Conservation (phyloP, 768 basidiomycete genomes). For the Boletus subcaerulescens region DNA sequence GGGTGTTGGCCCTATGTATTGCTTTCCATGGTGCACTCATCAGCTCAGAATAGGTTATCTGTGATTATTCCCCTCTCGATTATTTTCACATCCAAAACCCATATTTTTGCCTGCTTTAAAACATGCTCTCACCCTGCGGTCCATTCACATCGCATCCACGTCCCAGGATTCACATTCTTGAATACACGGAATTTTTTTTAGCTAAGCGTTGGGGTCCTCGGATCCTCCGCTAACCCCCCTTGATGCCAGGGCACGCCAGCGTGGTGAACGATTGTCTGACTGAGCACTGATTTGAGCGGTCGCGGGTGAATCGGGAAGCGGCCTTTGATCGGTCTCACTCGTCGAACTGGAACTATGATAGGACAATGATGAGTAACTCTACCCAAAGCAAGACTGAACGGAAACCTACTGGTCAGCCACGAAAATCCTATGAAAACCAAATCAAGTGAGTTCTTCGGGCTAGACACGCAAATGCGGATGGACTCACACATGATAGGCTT, state of each 20-base stretch:
- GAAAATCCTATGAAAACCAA: constrained; percentile 40
- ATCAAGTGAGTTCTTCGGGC: not conserved
- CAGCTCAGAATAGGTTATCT: no score
- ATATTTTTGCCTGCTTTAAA: constrained; percentile 16
- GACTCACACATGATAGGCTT: constrained; percentile 59
- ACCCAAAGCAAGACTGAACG: not conserved
- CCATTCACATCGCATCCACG: no score
- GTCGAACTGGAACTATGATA: constrained; percentile 50
- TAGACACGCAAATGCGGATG: not conserved
- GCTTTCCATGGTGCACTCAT: no score
- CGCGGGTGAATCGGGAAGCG: constrained; percentile 43
- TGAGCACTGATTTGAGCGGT: constrained; percentile 34
- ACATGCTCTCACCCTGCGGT: no score
- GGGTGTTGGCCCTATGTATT: no score
- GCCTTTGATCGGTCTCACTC: constrained; percentile 37
- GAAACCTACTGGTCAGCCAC: constrained; percentile 45
- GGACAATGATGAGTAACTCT: not conserved
- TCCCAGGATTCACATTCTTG: no score
- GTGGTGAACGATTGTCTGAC: constrained; percentile 46
- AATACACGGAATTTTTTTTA: no score
- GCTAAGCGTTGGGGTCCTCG: no score
- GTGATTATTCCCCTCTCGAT: no score
- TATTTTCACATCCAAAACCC: constrained; percentile 46
- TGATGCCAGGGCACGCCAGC: no score
- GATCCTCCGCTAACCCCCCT: no score